Evolutionary conservation across 2,329 filamentous ascomycete genomes (phyloP).

Genomic region (Aphanocladium album): DNA sequence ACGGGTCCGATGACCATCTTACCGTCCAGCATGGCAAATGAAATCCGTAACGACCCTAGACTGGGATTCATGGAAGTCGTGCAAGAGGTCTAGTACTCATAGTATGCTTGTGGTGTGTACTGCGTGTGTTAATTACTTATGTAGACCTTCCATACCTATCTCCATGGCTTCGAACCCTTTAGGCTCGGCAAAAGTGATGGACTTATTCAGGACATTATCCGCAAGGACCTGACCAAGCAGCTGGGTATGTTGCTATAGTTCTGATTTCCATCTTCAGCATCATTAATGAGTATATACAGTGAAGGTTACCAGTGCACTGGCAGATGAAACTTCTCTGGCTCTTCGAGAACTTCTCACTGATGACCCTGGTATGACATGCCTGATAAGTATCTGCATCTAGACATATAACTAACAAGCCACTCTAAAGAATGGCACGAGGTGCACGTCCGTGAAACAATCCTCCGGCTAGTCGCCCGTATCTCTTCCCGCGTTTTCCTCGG

Average conservation of each 20-base stretch:
- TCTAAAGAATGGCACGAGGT: conserved; percentile 14
- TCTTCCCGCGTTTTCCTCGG: conserved; percentile 36
- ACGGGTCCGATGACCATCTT: conserved; percentile 17
- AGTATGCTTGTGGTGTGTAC: not conserved
- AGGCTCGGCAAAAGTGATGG: not conserved
- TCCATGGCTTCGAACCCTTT: conserved; percentile 15
- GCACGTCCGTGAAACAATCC: not conserved
- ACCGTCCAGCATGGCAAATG: conserved; percentile 14
- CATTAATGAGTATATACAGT: too few relatives aligned
- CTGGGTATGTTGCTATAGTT: conserved; percentile 9
- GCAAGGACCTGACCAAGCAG: conserved; percentile 15
- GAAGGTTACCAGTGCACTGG: not conserved
- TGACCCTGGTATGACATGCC: not conserved
- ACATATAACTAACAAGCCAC: not conserved
- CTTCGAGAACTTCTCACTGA: not conserved
- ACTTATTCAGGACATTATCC: conserved; percentile 14
- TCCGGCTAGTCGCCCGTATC: conserved; percentile 14
- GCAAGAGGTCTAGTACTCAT: not conserved
- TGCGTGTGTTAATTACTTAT: too few relatives aligned
- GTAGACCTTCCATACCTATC: conserved; percentile 12
- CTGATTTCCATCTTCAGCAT: not conserved
- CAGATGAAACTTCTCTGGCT: not conserved
- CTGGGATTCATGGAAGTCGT: conserved; percentile 15
- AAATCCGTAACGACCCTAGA: conserved; percentile 18
- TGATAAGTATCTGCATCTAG: not conserved